Conservation (phyloP, 371 early-diverging fungal genomes). For the Actinomortierella wolfii region DNA sequence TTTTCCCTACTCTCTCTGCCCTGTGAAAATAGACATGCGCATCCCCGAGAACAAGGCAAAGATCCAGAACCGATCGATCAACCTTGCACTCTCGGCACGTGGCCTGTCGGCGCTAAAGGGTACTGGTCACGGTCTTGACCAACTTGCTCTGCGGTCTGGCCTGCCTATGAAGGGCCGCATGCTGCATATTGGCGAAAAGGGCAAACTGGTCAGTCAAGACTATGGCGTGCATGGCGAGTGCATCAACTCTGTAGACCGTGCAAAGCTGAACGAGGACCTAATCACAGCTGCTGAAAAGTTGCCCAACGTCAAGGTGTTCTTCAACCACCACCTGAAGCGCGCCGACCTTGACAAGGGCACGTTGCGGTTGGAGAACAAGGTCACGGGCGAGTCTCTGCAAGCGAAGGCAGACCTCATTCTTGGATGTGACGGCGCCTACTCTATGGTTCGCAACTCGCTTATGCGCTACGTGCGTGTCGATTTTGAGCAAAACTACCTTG, state of each 20-base stretch:
- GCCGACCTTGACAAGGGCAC: conserved; percentile 68
- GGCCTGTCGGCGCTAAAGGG: conserved; percentile 84
- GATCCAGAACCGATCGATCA: conserved; percentile 84
- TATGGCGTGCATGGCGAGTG: conserved; percentile 91
- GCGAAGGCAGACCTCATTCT: conserved; percentile 80
- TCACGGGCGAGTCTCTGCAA: conserved; percentile 38
- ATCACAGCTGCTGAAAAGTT: conserved; percentile 70
- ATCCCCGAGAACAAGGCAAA: conserved; percentile 60
- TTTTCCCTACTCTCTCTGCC: conserved; percentile 1
- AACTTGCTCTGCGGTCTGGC: conserved; percentile 66
- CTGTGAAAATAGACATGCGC: conserved; percentile 60
- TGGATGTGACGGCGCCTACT: conserved; percentile 96
- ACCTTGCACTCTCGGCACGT: conserved; percentile 90
- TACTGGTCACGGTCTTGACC: conserved; percentile 69
- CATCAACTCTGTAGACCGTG: conserved; percentile 94
- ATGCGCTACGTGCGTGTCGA: conserved; percentile 78
- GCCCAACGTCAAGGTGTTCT: conserved; percentile 69
- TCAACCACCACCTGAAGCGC: conserved; percentile 62
- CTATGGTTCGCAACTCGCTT: conserved; percentile 76
- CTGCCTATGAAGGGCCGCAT: conserved; percentile 95
- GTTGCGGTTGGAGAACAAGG: conserved; percentile 47
- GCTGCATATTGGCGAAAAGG: conserved; percentile 79
- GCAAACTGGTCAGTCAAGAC: conserved; percentile 75
- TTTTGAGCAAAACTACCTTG: conserved; percentile 87
- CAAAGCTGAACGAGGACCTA: conserved; percentile 79